Conservation (phyloP, 352 stramenopile species). For the Globisporangium uncinulatum region DNA sequence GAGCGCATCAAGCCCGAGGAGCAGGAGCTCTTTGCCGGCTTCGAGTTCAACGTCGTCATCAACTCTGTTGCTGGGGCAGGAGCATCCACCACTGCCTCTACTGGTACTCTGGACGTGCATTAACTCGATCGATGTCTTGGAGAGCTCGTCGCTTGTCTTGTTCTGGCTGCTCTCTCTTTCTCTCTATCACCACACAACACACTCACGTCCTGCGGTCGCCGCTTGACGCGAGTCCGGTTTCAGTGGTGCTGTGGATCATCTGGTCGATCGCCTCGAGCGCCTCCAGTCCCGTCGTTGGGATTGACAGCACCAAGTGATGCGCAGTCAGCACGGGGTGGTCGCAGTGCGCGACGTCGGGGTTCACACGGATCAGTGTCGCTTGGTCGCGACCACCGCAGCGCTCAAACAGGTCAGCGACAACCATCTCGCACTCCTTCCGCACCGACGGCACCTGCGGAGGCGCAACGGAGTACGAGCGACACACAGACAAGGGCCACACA, state of each 20-base stretch:
- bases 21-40: constrained; percentile 43
- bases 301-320: constrained; percentile 38
- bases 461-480: too few relatives aligned
- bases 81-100: too few relatives aligned
- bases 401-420: constrained; percentile 64
- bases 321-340: constrained; percentile 39
- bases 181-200: not conserved
- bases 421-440: constrained; percentile 73
- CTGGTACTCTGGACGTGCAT: too few relatives aligned
- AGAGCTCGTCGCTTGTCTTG: too few relatives aligned
- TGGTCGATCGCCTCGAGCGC: constrained; percentile 45
- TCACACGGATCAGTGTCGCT: constrained; percentile 67
- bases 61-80: not conserved
- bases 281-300: constrained; percentile 43
- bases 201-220: too few relatives aligned
- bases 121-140: not conserved
- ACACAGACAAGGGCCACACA: not conserved
- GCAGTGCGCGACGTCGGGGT: constrained; percentile 59
- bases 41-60: constrained; percentile 51
- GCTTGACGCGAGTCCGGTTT: too few relatives aligned
- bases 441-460: constrained; percentile 74
- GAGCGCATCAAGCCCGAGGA: constrained; percentile 34
- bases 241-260: not conserved
- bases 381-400: constrained; percentile 36
- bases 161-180: not conserved